These are phyloP conservation scores for Termitomyces sp. DNA, from an alignment of 768 basidiomycete species.

Conservation along the genomic window DNA sequence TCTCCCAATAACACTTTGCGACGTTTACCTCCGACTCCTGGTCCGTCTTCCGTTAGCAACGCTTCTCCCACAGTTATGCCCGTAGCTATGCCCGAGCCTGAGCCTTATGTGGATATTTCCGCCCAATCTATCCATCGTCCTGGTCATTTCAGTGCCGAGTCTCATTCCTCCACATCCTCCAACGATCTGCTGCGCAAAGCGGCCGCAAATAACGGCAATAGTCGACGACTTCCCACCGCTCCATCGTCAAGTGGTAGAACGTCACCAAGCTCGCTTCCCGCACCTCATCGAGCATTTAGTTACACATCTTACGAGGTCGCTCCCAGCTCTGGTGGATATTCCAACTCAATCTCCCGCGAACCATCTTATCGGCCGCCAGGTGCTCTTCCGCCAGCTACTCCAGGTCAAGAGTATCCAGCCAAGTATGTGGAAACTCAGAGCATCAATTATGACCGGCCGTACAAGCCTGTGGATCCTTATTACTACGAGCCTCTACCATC, in stretches of 20 bases:
- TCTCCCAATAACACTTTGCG: constrained; percentile 26
- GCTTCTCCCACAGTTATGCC: constrained; percentile 20
- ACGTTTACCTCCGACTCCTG: constrained; percentile 42
- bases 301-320: constrained; percentile 16
- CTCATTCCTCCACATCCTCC: constrained; percentile 22
- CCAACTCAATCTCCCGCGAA: constrained; percentile 14
- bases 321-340: constrained; percentile 18
- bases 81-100: constrained; percentile 38
- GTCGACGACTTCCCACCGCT: constrained; percentile 22
- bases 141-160: constrained; percentile 20
- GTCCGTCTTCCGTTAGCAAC: constrained; percentile 21
- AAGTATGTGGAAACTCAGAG: constrained; percentile 6
- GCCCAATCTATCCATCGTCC: constrained; percentile 14
- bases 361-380: constrained; percentile 26
- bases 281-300: constrained; percentile 11
- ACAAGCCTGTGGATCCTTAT: constrained; percentile 14
- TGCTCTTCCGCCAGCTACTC: constrained; percentile 21
- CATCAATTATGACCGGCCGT: constrained; percentile 11
- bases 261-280: constrained; percentile 15
- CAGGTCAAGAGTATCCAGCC: constrained; percentile 15
- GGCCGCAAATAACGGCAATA: constrained; percentile 18
- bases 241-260: constrained; percentile 16
- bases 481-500: constrained; percentile 11
- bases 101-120: constrained; percentile 28
- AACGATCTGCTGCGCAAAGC: constrained; percentile 25